Conservation (phyloP, 2,329 filamentous ascomycete genomes). For the Tympanopsis confertula region DNA sequence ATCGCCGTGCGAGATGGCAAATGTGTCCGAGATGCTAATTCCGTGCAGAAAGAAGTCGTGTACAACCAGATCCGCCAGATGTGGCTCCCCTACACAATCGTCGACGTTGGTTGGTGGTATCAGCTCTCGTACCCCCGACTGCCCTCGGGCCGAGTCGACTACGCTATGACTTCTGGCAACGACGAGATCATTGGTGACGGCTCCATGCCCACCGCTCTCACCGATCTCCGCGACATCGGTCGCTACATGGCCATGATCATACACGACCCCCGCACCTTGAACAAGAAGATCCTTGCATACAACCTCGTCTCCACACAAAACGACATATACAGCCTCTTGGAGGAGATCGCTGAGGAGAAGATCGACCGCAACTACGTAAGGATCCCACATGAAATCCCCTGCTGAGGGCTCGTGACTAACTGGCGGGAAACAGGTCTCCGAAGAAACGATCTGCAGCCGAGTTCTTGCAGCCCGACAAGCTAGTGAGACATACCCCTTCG, state of each 20-base stretch:
- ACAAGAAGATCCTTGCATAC: conserved; percentile 36
- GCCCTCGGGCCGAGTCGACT: conserved; percentile 24
- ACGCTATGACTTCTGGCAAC: conserved; percentile 20
- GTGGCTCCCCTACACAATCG: conserved; percentile 2
- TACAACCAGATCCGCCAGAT: conserved; percentile 1
- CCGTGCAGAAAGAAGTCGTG: conserved; percentile 2
- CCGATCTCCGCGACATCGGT: conserved; percentile 39
- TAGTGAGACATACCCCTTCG: conserved; percentile 21
- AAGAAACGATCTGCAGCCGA: conserved; percentile 18
- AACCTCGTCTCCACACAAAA: conserved; percentile 31
- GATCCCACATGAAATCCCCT: conserved; percentile 4
- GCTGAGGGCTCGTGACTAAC: not conserved
- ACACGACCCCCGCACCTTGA: conserved; percentile 36
- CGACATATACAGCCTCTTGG: conserved; percentile 30
- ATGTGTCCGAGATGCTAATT: too few species aligned
- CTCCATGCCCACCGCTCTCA: conserved; percentile 26
- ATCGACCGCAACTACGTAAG: conserved; percentile 24
- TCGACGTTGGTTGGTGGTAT: conserved; percentile 3
- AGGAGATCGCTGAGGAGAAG: conserved; percentile 34
- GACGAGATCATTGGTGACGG: conserved; percentile 31
- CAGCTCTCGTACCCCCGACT: conserved; percentile 4
- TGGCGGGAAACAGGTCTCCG: conserved; percentile 13
- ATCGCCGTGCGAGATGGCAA: not conserved
- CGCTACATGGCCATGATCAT: conserved; percentile 37
- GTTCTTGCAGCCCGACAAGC: conserved; percentile 18